Evolutionary conservation across 495 filamentous ascomycete genomes (phyloP), one percentile per base, ranked within the genome.

Genomic region (Daldinia decipiens): DNA sequence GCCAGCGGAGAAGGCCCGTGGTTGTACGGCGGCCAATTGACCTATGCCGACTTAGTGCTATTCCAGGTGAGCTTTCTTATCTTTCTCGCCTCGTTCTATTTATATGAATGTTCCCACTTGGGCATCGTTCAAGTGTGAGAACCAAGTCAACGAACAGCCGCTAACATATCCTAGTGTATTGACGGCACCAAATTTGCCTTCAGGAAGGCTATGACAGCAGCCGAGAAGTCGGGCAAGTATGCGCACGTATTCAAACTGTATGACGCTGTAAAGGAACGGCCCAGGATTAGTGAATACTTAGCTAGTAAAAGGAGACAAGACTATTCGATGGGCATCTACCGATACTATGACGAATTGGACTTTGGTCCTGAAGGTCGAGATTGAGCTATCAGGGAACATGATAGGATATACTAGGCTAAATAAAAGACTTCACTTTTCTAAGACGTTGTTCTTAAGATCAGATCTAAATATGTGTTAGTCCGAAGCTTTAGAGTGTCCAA

Each of bases 1-100:
- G 82, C 82, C 47, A 86, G 84, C 32, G 82, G 82, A 0, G 69
- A 84, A 32, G 87, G 85, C 0, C 84, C 84, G 17, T 91, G 86
- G 80, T 74, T 92, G 0, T 87, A 90, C 39, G 87, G 85, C 0
- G 82, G 80, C 1, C 74, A 78, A 65, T 67, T 92, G 64, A 89
- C 87, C 4, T 89, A 87, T 79, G 90, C 89, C 31, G 90, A 92
- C 79, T 78, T 89, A 57, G 88, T 90, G n/a, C 73, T 92, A 0
- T 92, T 86, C 74, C 89, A 91, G 73, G 86, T 88, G 56, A 36
- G 74, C n/a, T 17, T 2, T 12, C 8, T 38, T 19, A 13, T 21
- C 5, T 45, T 65, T 58, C n/a, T 21, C 3, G 40, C 19, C 36
- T n/a, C 38, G 5, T 17, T 4, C 9, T 4, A 56, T 57, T 5